Base-by-base conservation (phyloP, 176 grass and related monocot genomes). In the Urochloa ruziziensis region DNA sequence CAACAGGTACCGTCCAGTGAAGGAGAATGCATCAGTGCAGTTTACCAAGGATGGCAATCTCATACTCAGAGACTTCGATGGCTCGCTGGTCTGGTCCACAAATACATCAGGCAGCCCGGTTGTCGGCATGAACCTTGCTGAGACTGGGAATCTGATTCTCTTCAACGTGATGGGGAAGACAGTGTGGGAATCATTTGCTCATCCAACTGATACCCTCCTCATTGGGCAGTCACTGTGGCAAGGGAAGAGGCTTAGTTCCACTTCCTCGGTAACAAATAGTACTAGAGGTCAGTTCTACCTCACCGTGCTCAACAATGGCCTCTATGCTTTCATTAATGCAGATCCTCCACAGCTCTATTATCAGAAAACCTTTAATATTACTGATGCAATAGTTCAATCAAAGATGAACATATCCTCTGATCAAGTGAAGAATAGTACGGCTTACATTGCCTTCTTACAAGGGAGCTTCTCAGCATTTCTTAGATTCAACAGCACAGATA, bases 271-370 rank as follows among this genome's bases (percentile, higher is more conserved):
- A 6, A 58, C 77, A 70, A 88, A 88, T 42, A 64, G 73, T 66
- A 85, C 84, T 69, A 80, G 73, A 88, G 90, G 90, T 80, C 82
- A 84, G 73, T 87, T 89, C 62, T 88, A 88, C n/a, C 84, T 92
- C 68, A 88, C 81, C 3, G 54, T 92, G 37, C 82, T 74, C 13
- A 46, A 72, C 23, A 83, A 88, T 53, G 92, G 84, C 35, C 5
- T 92, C 36, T 75, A 79, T 75, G 87, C 84, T 54, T 92, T 82
- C 60, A 54, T 84, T 3, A 76, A 88, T 57, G 80, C 57, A 80
- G 80, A 70, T 61, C 64, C 83, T 40, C 80, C 86, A 30, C 83
- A 84, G 33, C 23, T 17, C 2, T 94, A 94, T 78, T 83, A 88
- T 19, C 74, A 84, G 52, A 34, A 62, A 75, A 83, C 15, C 24